Percentiles rank a stretch among this genome's conserved stretches.
phyloP scores from a whole-genome alignment of 2,329 filamentous ascomycete species.

The Colletotrichum echinochloae region DNA sequence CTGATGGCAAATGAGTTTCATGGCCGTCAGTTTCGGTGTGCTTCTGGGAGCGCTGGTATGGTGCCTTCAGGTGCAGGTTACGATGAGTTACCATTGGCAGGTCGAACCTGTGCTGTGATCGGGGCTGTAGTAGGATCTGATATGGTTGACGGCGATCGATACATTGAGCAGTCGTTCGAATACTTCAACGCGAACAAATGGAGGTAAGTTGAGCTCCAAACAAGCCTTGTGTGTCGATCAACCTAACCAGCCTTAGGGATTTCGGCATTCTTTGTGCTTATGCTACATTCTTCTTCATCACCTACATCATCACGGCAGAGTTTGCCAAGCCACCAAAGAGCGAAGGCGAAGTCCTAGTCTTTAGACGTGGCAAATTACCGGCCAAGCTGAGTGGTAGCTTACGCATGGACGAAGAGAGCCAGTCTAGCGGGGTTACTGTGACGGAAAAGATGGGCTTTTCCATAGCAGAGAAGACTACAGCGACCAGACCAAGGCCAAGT shows the following conservation, averaged over 20 bases:
- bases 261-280: conserved; percentile 76
- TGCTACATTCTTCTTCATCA: conserved; percentile 67
- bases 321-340: conserved; percentile 74
- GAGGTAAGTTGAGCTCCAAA: conserved; percentile 45
- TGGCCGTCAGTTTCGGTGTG: conserved; percentile 68
- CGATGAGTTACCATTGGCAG: conserved; percentile 48
- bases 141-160: conserved; percentile 58
- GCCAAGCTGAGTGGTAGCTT: conserved; percentile 50
- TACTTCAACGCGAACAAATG: conserved; percentile 61
- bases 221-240: rapidly evolving
- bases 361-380: conserved; percentile 59
- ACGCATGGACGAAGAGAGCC: conserved; percentile 27
- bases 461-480: not conserved
- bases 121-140: conserved; percentile 58
- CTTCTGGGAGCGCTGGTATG: conserved; percentile 47
- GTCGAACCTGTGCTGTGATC: conserved; percentile 60
- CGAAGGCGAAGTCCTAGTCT: conserved; percentile 82
- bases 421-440: not conserved
- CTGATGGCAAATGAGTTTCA: conserved; percentile 88
- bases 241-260: conserved; percentile 59
- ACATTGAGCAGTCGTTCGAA: conserved; percentile 56
- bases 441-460: not conserved
- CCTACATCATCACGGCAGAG: conserved; percentile 74
- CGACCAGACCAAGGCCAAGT: conserved; percentile 27
- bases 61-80: conserved; percentile 58